Evolutionary conservation across 352 stramenopile species (phyloP).

Genomic region (Phytophthora podocarpi): DNA sequence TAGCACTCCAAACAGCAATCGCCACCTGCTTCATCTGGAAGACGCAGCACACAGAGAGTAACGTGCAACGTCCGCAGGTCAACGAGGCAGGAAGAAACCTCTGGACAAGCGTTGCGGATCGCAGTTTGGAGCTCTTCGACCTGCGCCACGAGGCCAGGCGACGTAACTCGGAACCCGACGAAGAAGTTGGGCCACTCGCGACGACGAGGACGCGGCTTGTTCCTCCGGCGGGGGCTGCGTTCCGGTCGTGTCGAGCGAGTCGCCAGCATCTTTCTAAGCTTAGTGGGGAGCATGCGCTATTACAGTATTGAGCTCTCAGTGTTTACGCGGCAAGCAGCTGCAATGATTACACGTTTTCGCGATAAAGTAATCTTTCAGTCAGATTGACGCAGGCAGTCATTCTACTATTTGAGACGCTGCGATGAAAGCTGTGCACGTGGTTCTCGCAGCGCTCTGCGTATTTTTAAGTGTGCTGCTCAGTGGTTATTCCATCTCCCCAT

Average conservation of each 20-base stretch:
- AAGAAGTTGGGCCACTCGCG: constrained; percentile 50
- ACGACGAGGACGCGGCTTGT: not conserved
- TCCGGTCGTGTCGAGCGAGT: not conserved
- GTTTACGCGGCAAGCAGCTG: too few species aligned
- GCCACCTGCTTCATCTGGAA: constrained; percentile 33
- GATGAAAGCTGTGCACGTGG: constrained; percentile 6
- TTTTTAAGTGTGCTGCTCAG: constrained; percentile 6
- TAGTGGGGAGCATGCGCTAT: too few species aligned
- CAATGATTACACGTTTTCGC: too few species aligned
- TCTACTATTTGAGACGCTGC: not conserved
- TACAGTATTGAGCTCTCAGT: too few species aligned
- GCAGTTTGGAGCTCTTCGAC: constrained; percentile 34
- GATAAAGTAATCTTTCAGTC: constrained; percentile 10
- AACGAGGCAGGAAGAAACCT: constrained; percentile 36
- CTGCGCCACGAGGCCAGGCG: constrained; percentile 13
- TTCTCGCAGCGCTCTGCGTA: constrained; percentile 2
- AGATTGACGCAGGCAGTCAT: constrained; percentile 10
- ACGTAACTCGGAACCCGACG: constrained; percentile 44
- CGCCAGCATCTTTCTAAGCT: too few species aligned
- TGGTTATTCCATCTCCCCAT: not conserved
- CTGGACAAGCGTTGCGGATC: constrained; percentile 32
- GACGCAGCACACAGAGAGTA: constrained; percentile 48
- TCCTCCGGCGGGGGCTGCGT: constrained; percentile 10
- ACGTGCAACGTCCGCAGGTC: constrained; percentile 51
- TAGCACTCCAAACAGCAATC: not conserved